A percentile compares a stretch with the other conserved stretches of the same genome.
Conservation (phyloP, 2,329 filamentous ascomycete species). For the Talaromyces sp. region DNA sequence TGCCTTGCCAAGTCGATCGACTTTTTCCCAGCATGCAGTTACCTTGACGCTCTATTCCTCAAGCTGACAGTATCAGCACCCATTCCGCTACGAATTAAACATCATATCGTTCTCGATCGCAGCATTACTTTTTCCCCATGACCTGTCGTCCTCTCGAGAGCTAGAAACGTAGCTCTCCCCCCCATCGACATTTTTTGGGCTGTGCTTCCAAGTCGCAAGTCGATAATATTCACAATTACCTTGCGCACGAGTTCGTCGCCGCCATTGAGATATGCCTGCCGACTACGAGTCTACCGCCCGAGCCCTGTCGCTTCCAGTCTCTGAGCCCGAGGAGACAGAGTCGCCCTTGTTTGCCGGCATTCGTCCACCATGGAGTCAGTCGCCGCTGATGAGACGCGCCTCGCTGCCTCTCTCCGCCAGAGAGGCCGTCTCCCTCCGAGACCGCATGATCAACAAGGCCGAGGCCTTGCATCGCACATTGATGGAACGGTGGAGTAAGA, state of each 20-base stretch:
- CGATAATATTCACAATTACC: not conserved
- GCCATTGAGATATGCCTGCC: slow-evolving; percentile 31
- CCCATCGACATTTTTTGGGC: not conserved
- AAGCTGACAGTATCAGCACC: not conserved
- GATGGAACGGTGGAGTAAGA: slow-evolving; percentile 28
- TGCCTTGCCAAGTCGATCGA: not conserved
- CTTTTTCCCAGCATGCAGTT: not conserved
- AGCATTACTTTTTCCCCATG: not conserved
- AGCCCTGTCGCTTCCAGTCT: slow-evolving; percentile 48
- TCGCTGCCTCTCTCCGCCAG: slow-evolving; percentile 30
- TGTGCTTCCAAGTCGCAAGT: not conserved
- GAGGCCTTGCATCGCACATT: slow-evolving; percentile 28
- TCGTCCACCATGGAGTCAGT: slow-evolving; percentile 49
- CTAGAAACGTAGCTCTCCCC: slow-evolving; percentile 8
- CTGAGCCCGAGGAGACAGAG: slow-evolving; percentile 33
- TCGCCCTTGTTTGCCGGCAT: slow-evolving; percentile 41
- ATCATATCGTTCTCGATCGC: not conserved
- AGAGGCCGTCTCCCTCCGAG: slow-evolving; percentile 27
- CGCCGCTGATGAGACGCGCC: slow-evolving; percentile 36
- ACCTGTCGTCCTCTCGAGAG: slow-evolving; percentile 6
- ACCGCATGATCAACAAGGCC: slow-evolving; percentile 32
- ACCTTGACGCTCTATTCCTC: not conserved
- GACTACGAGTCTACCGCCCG: slow-evolving; percentile 49
- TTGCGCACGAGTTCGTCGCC: not conserved
- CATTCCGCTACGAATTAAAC: not conserved